Conservation (phyloP, 2,329 filamentous ascomycete species). For the Cladosporium halotolerans region DNA sequence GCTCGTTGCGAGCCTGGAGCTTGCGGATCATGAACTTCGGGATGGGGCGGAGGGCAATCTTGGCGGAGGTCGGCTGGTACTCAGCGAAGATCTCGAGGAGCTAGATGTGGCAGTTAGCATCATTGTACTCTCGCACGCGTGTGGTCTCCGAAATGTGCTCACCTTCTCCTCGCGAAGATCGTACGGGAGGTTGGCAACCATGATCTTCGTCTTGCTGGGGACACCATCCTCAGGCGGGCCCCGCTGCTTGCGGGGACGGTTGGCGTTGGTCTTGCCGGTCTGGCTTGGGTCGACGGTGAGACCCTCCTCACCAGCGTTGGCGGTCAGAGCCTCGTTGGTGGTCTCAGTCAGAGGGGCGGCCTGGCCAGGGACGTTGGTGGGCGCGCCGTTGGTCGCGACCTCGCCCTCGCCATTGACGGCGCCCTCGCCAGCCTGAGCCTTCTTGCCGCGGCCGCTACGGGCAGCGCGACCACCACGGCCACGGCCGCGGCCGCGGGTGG, state of each 20-base stretch:
- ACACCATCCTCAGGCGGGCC: constrained; percentile 96
- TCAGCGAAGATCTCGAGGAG: constrained; percentile 94
- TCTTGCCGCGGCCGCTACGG: constrained; percentile 62
- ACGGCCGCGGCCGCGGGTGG: constrained; percentile 52
- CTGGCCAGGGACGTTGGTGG: constrained; percentile 48
- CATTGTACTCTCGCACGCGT: not conserved
- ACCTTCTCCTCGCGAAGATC: constrained; percentile 97
- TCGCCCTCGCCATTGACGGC: constrained; percentile 40
- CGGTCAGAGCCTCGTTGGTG: constrained; percentile 51
- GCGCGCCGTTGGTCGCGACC: constrained; percentile 38
- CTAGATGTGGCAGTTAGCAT: constrained; percentile 44
- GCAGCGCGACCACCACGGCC: constrained; percentile 55
- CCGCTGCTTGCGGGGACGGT: constrained; percentile 67
- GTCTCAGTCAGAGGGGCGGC: constrained; percentile 45
- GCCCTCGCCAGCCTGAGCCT: constrained; percentile 34
- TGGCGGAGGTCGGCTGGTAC: constrained; percentile 89
- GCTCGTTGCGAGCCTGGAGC: constrained; percentile 94
- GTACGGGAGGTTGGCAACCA: constrained; percentile 98
- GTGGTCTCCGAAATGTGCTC: constrained; percentile 28
- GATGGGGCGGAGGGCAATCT: constrained; percentile 97
- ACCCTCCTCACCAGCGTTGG: constrained; percentile 43
- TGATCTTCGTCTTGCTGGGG: constrained; percentile 99
- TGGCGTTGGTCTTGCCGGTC: constrained; percentile 42
- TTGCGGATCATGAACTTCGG: constrained; percentile 99
- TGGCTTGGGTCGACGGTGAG: constrained; percentile 38